Evolutionary conservation across 371 early-diverging fungal species (phyloP).

Genomic region (Mortierella sp.): DNA sequence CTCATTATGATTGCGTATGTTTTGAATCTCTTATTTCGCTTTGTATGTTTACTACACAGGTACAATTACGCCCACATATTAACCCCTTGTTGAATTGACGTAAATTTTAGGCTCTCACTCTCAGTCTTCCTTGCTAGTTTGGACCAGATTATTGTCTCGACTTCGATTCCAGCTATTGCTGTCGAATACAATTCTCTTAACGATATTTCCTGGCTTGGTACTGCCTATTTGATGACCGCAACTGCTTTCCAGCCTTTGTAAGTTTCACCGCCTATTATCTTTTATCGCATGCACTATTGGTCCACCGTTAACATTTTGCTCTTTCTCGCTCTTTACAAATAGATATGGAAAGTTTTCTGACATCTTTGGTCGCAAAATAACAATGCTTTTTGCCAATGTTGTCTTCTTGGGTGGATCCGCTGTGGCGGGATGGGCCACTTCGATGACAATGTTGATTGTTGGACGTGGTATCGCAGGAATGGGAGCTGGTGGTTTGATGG

Average conservation of each 20-base stretch:
- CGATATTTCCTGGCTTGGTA: conserved; percentile 80
- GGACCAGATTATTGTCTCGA: conserved; percentile 86
- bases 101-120: conserved; percentile 44
- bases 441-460: conserved; percentile 72
- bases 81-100: too few species aligned
- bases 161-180: conserved; percentile 81
- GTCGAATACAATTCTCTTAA: conserved; percentile 77
- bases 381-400: conserved; percentile 66
- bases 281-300: not conserved
- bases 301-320: not conserved
- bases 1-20: conserved; percentile 54
- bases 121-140: conserved; percentile 73
- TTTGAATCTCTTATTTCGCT: not conserved
- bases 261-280: conserved; percentile 16
- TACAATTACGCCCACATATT: not conserved
- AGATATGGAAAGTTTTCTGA: conserved; percentile 71
- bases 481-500: conserved; percentile 85
- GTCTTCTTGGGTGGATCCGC: conserved; percentile 70
- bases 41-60: not conserved
- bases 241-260: conserved; percentile 85
- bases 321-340: not conserved
- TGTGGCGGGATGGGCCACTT: conserved; percentile 68
- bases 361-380: conserved; percentile 76
- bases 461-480: conserved; percentile 81
- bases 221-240: conserved; percentile 79